These are phyloP conservation scores for Allium cepa DNA, from an alignment of 106 monocot genomes.

Conservation along the genomic window DNA sequence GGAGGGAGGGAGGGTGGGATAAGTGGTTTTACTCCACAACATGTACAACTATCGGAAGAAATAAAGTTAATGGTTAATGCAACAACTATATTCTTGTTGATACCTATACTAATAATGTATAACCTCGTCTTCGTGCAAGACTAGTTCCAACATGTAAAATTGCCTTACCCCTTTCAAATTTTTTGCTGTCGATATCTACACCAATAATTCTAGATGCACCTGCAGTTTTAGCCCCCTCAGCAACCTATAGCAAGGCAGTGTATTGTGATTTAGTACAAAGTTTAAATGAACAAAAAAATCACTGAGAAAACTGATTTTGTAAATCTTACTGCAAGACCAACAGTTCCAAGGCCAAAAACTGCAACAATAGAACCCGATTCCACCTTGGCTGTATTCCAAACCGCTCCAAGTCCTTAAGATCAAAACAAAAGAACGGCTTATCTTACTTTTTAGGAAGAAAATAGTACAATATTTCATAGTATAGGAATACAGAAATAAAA, in stretches of 20 bases:
- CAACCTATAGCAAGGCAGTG: constrained; percentile 39
- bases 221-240: constrained; percentile 92
- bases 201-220: constrained; percentile 96
- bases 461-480: too few relatives aligned
- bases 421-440: neutral
- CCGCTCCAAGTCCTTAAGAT: constrained; percentile 86
- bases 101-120: too few relatives aligned
- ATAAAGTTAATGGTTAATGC: too few relatives aligned
- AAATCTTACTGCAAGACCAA: constrained; percentile 90
- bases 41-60: too few relatives aligned
- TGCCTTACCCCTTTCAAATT: constrained; percentile 60
- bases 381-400: constrained; percentile 99
- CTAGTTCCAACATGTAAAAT: too few relatives aligned
- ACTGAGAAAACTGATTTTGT: neutral
- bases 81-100: too few relatives aligned
- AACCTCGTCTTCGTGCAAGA: too few relatives aligned
- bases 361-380: constrained; percentile 87
- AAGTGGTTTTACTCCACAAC: too few relatives aligned
- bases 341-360: constrained; percentile 95
- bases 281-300: neutral
- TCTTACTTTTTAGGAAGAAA: too few relatives aligned
- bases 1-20: too few relatives aligned
- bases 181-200: constrained; percentile 83
- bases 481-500: too few relatives aligned
- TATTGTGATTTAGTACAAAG: too few relatives aligned